These are phyloP conservation scores for Pelargonium australe DNA, from an alignment of 441 rosid species.

Conservation along the genomic window DNA sequence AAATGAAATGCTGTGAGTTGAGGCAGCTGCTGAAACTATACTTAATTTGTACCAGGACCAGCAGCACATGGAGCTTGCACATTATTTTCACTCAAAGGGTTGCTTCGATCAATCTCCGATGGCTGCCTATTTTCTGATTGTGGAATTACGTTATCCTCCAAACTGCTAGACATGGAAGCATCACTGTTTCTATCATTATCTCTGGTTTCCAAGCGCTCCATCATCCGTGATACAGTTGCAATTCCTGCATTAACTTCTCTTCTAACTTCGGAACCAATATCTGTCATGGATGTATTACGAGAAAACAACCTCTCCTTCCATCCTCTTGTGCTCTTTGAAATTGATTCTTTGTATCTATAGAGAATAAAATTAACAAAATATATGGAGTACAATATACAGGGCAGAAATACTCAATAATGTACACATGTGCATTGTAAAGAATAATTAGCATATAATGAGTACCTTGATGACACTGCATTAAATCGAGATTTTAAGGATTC, in stretches of 20 bases:
- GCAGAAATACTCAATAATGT: constrained; percentile 3
- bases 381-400: background rate
- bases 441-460: constrained; percentile 3
- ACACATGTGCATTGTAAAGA: background rate
- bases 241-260: constrained; percentile 61
- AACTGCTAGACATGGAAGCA: constrained; percentile 34
- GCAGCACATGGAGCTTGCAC: constrained; percentile 39
- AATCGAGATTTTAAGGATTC: constrained; percentile 70
- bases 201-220: constrained; percentile 50
- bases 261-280: constrained; percentile 55
- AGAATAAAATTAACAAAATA: background rate
- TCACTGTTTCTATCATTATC: constrained; percentile 24
- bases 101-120: constrained; percentile 27
- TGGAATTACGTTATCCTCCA: constrained; percentile 22
- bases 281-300: constrained; percentile 42
- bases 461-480: constrained; percentile 73
- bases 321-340: constrained; percentile 62
- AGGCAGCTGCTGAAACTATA: constrained; percentile 13
- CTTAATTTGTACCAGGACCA: constrained; percentile 49
- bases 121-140: constrained; percentile 26
- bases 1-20: constrained; percentile 13
- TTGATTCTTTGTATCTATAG: constrained; percentile 58
- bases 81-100: constrained; percentile 27
- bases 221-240: constrained; percentile 58
- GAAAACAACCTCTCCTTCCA: constrained; percentile 68